These are phyloP conservation scores for Yarrowia divulgata DNA, from an alignment of 805 yeast genomes.

Conservation along the genomic window DNA sequence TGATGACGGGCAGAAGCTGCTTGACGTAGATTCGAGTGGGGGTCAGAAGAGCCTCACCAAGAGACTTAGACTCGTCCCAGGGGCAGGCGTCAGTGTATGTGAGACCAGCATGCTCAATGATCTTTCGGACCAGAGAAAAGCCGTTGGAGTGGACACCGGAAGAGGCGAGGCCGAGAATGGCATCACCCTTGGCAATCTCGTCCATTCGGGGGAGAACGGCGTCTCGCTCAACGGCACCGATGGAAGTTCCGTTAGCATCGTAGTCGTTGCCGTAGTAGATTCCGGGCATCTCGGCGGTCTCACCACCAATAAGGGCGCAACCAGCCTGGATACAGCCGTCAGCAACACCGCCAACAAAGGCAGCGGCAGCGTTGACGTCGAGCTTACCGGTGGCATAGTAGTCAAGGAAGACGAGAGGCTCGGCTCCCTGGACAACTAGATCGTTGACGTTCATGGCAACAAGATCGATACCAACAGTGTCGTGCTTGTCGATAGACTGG, in stretches of 20 bases:
- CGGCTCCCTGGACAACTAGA: slow-evolving; percentile 98
- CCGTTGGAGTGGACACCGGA: slow-evolving; percentile 98
- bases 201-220: slow-evolving; percentile 75
- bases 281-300: slow-evolving; percentile 99
- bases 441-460: slow-evolving; percentile 99
- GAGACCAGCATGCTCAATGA: slow-evolving; percentile 77
- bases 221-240: slow-evolving; percentile 88
- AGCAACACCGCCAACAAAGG: slow-evolving; percentile 93
- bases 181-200: slow-evolving; percentile 78
- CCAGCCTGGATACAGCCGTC: slow-evolving; percentile 94
- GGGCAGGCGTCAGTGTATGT: slow-evolving; percentile 82
- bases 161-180: slow-evolving; percentile 84
- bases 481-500: slow-evolving; percentile 84
- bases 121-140: slow-evolving; percentile 90
- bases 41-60: slow-evolving; percentile 83
- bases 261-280: slow-evolving; percentile 95
- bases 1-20: slow-evolving; percentile 78
- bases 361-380: slow-evolving; percentile 82
- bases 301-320: slow-evolving; percentile 98
- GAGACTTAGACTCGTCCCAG: slow-evolving; percentile 73
- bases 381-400: slow-evolving; percentile 95
- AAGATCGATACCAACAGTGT: slow-evolving; percentile 98
- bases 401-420: slow-evolving; percentile 92
- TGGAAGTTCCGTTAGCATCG: slow-evolving; percentile 98
- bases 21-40: slow-evolving; percentile 97